A percentile compares a stretch with the other conserved stretches of the same genome.
Evolutionary conservation across 345 rosid species (phyloP).

Genomic region (Cardamine chenopodiifolia): DNA sequence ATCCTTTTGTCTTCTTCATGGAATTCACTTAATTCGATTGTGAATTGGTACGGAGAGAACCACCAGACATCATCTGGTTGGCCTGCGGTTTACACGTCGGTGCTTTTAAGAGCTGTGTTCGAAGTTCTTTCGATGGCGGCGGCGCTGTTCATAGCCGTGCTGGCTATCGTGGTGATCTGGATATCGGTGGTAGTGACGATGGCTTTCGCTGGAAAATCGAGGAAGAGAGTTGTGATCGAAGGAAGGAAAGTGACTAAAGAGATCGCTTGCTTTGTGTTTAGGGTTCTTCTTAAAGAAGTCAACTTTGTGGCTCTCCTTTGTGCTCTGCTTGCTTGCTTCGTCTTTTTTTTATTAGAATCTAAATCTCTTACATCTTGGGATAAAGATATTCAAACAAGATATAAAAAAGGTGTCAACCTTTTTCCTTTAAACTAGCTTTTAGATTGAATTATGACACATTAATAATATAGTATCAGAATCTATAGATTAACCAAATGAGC

Average conservation of each 20-base stretch:
- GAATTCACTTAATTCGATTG: conserved; percentile 75
- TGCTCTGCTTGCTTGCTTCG: conserved; percentile 80
- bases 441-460: too few species aligned
- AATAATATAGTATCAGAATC: too few species aligned
- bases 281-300: conserved; percentile 78
- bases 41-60: conserved; percentile 62
- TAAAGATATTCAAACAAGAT: too few species aligned
- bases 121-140: conserved; percentile 86
- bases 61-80: conserved; percentile 51
- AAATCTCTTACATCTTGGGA: too few species aligned
- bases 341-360: too few species aligned
- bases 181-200: conserved; percentile 74
- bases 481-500: too few species aligned
- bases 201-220: conserved; percentile 87
- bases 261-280: conserved; percentile 63
- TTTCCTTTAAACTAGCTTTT: too few species aligned
- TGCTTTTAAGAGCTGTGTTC: conserved; percentile 76
- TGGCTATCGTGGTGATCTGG: conserved; percentile 84
- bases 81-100: conserved; percentile 92
- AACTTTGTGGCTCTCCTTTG: conserved; percentile 73
- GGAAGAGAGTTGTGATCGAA: conserved; percentile 61
- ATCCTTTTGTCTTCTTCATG: conserved; percentile 71
- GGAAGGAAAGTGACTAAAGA: conserved; percentile 81
- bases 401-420: too few species aligned
- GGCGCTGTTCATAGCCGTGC: conserved; percentile 88